Evolutionary conservation across 2,329 filamentous ascomycete genomes (phyloP).

Genomic region (Penicillium sp.): DNA sequence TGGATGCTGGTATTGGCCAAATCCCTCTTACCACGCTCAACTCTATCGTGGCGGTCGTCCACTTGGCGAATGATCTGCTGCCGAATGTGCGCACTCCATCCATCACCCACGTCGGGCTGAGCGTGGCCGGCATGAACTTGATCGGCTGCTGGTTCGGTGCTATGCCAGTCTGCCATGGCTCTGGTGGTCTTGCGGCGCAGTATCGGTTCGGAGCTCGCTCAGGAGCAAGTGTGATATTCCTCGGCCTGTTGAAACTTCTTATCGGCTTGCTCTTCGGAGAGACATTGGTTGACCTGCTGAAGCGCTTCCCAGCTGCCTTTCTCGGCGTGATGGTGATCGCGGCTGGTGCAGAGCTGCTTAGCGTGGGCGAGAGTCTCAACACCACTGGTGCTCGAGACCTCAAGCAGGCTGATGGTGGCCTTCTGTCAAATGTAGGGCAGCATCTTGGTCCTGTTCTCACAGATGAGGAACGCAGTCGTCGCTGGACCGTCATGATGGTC

Average conservation of each 20-base stretch:
- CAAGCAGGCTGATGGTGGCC: conserved; percentile 28
- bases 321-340: conserved; percentile 84
- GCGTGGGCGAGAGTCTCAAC: conserved; percentile 75
- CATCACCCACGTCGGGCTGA: conserved; percentile 69
- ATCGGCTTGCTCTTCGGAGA: conserved; percentile 69
- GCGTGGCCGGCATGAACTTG: conserved; percentile 75
- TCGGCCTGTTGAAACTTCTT: conserved; percentile 66
- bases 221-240: conserved; percentile 69
- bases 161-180: conserved; percentile 92
- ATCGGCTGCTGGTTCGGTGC: conserved; percentile 81
- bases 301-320: conserved; percentile 63
- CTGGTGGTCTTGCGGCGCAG: conserved; percentile 81
- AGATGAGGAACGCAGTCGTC: conserved; percentile 60
- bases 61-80: conserved; percentile 67
- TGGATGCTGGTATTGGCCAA: conserved; percentile 70
- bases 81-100: conserved; percentile 59
- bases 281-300: conserved; percentile 61
- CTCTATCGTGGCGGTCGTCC: conserved; percentile 78
- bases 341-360: conserved; percentile 76
- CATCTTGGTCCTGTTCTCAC: conserved; percentile 38
- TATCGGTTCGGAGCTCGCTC: conserved; percentile 85
- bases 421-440: conserved; percentile 32
- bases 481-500: conserved; percentile 84
- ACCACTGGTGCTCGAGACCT: conserved; percentile 58
- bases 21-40: conserved; percentile 86